Evolutionary conservation across 2,329 filamentous ascomycete species (phyloP), one percentile per base, ranked within the genome.

Genomic region (Knoxdaviesia proteae): DNA sequence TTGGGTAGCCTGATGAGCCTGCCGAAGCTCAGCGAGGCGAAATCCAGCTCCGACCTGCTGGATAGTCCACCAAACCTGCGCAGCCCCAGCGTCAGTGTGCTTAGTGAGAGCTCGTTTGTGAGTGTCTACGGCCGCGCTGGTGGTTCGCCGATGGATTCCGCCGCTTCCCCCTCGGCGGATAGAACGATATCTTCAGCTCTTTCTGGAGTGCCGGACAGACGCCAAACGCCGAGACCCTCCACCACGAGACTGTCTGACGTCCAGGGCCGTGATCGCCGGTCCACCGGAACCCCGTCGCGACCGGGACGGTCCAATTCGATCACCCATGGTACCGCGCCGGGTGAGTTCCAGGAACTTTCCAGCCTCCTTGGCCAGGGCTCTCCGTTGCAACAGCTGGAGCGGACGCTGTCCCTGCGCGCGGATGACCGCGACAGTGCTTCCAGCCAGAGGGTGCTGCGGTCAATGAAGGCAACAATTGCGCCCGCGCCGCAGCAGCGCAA

Each of bases 51-150:
- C 30, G 45, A 45, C 11, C 43, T 32, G 6, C n/a, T 45, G 8
- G 43, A 47, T 20, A 32, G 37, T 36, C 40, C 42, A 5, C 40
- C 40, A 29, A 61, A 60, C 38, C 51, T 71, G 45, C 61, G 61
- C 32, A 80, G 74, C 48, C 75, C 76, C 4, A 69, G 66, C 34
- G 56, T 80, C 41, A 80, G 76, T 48, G 62, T 79, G 8, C 56
- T 80, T 47, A 80, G 75, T 48, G 74, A 80, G 54, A 79, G 74
- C 52, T 80, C 75, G 0, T 79, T 80, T 49, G 49, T 69, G 29
- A 80, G 75, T 49, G 61, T 80, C 0, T 80, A 80, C 44, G 75
- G 74, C 3, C 56, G 34, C 4, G 46, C 52, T 3, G 45, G 20
- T 2, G 20, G 20, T 20, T 20, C 20, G 20, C 20, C 20, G 20